phyloP scores from a whole-genome alignment of 257 asterid genomes.

The Salvia hispanica region DNA sequence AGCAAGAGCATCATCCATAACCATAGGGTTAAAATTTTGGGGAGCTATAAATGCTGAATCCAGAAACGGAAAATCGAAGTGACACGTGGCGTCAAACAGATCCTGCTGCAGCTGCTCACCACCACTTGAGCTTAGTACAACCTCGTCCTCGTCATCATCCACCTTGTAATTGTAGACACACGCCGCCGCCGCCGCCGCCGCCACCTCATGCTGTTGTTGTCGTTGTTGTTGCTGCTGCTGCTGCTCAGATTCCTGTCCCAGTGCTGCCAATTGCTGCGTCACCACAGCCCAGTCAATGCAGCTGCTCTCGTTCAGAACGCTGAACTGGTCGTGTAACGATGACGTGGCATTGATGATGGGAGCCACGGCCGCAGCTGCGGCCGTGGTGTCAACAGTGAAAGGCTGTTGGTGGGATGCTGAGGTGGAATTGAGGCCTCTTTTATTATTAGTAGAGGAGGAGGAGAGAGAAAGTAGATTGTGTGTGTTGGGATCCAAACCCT shows the following conservation, averaged over 20 bases:
- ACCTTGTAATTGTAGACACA: conserved; percentile 22
- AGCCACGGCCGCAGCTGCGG: conserved; percentile 18
- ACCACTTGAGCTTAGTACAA: background rate
- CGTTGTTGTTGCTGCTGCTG: conserved; percentile 26
- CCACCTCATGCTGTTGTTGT: too few relatives aligned
- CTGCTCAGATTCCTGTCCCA: conserved; percentile 30
- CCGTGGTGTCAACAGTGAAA: conserved; percentile 51
- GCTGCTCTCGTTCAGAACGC: conserved; percentile 29
- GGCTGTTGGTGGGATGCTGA: conserved; percentile 1
- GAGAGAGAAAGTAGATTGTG: conserved; percentile 82
- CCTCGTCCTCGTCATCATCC: conserved; percentile 3
- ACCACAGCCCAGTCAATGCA: conserved; percentile 32
- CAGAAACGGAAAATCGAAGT: conserved; percentile 60
- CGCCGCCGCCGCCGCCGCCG: background rate
- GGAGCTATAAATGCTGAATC: conserved; percentile 53
- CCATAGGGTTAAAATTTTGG: conserved; percentile 43
- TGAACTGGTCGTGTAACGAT: background rate
- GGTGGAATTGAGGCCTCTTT: too few relatives aligned
- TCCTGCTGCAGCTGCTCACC: too few relatives aligned
- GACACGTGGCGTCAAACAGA: conserved; percentile 35
- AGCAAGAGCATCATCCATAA: conserved; percentile 61
- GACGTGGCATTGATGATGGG: background rate
- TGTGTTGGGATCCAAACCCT: conserved; percentile 91
- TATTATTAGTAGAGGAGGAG: conserved; percentile 21
- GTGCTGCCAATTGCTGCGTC: conserved; percentile 11